Percentiles rank a stretch among this genome's conserved stretches.
These are phyloP conservation scores for Parasitella parasitica DNA, from an alignment of 371 early-diverging fungal species.

Conservation along the genomic window DNA sequence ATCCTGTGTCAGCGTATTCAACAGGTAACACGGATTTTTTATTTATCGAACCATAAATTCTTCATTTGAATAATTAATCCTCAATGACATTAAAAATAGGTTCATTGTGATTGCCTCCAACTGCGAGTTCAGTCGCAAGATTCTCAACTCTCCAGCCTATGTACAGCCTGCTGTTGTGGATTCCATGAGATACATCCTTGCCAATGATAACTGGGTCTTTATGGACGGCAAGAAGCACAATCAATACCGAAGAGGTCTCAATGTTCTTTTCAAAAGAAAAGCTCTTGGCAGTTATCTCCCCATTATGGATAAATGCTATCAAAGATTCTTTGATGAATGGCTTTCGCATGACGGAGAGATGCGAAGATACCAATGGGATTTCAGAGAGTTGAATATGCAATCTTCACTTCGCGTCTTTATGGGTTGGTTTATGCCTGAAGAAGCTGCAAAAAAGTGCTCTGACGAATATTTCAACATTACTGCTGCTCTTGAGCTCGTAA, in stretches of 20 bases:
- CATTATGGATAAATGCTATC: constrained; percentile 18
- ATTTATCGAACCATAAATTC: background rate
- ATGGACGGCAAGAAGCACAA: constrained; percentile 26
- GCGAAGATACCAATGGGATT: constrained; percentile 20
- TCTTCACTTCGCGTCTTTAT: constrained; percentile 33
- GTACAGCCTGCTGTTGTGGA: constrained; percentile 29
- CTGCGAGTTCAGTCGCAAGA: constrained; percentile 28
- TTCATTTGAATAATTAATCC: background rate
- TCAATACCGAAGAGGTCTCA: constrained; percentile 24
- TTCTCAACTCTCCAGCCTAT: constrained; percentile 24
- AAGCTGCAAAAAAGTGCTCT: constrained; percentile 29
- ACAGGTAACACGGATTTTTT: constrained; percentile 13
- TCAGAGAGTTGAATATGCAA: constrained; percentile 27
- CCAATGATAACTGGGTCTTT: constrained; percentile 30
- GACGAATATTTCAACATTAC: constrained; percentile 32
- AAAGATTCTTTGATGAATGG: constrained; percentile 25
- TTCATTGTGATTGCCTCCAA: constrained; percentile 35
- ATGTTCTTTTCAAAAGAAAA: constrained; percentile 24
- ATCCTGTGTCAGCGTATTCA: constrained; percentile 31
- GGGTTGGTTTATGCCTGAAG: constrained; percentile 28
- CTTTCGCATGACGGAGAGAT: constrained; percentile 18
- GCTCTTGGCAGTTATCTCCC: constrained; percentile 25
- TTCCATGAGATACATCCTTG: constrained; percentile 27
- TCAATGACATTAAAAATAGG: background rate
- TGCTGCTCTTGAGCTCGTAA: constrained; percentile 37